These are phyloP conservation scores for Saccharomyces hybrid DNA, from an alignment of 1,139 yeast genomes.

Conservation along the genomic window DNA sequence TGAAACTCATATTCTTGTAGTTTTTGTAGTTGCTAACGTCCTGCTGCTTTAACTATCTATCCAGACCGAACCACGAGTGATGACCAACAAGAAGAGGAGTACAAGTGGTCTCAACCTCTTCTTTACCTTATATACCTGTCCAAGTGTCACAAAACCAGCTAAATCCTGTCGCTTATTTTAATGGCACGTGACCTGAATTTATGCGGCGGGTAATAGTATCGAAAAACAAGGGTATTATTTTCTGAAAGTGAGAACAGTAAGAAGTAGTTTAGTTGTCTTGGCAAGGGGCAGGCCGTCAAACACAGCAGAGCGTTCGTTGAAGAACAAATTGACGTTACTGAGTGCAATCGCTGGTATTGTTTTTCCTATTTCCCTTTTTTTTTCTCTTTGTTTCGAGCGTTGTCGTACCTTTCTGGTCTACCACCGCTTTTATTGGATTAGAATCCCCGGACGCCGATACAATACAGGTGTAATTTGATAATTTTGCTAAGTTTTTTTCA, in stretches of 20 bases:
- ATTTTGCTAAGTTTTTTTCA: background rate
- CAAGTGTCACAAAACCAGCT: background rate
- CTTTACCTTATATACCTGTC: background rate
- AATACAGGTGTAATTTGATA: background rate
- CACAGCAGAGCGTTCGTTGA: background rate
- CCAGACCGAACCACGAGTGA: too few species aligned
- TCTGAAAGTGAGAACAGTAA: background rate
- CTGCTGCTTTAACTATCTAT: background rate
- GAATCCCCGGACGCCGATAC: background rate
- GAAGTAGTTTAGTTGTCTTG: background rate
- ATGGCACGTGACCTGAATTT: background rate
- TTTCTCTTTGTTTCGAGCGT: background rate
- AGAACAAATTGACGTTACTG: background rate
- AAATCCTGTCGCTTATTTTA: background rate
- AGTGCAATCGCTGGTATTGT: background rate
- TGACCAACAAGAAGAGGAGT: background rate
- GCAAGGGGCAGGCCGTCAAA: background rate
- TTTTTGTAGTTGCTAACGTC: background rate
- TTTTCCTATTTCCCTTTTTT: background rate
- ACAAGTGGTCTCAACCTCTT: background rate
- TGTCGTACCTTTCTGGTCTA: background rate
- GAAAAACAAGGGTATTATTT: background rate
- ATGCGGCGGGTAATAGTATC: background rate
- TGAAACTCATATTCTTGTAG: conserved; percentile 23
- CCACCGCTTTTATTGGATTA: background rate